Base-by-base conservation (phyloP, 2,329 filamentous ascomycete species). In the Ramichloridium luteum region DNA sequence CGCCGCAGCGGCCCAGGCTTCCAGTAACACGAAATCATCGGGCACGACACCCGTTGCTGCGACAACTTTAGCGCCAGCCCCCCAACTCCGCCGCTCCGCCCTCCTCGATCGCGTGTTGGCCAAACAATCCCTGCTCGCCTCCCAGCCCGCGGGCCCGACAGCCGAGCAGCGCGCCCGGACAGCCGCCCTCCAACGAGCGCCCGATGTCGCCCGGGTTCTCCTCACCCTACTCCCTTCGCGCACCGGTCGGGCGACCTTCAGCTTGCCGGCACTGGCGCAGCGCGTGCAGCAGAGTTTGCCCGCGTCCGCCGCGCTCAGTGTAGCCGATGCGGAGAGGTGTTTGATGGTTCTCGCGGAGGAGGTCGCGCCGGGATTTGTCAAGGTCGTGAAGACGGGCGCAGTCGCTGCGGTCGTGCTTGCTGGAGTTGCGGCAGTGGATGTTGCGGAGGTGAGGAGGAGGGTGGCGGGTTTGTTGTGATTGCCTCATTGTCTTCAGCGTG, bases 91-190 rank as follows among this genome's bases (percentile, higher is more conserved):
- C 36, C 57, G 59, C 37, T 55, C 56, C 15, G 59, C 57, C 26
- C 60, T 68, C 13, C 58, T 68, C 25, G 62, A 66, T 31, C 63
- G 65, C 34, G 64, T 68, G 29, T 58, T 65, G 10, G 64, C 64
- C 13, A 68, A 67, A 45, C 62, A 67, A 45, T 53, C 55, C 15
- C 43, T 54, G 14, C 33, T 35, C 4, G 43, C 43, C n/a, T 38
- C 32, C 3, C 32, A 39, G 3, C 37, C 40, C 13, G 28, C 36
- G 1, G 53, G 59, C 1, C 61, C 60, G 1, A 56, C 59, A 0
- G 51, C 56, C 16, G 56, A 57, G 9, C 55, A 65, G 30, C 51
- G 61, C 4, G 57, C 60, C 25, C 63, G 62, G n/a, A 51, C 46
- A 30, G 56, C 62, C 1, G 65, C 65, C 2, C 55, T 67, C 1